Evolutionary conservation across 768 basidiomycete genomes (phyloP), one percentile per base, ranked within the genome.

Genomic region (Pholiota molesta): DNA sequence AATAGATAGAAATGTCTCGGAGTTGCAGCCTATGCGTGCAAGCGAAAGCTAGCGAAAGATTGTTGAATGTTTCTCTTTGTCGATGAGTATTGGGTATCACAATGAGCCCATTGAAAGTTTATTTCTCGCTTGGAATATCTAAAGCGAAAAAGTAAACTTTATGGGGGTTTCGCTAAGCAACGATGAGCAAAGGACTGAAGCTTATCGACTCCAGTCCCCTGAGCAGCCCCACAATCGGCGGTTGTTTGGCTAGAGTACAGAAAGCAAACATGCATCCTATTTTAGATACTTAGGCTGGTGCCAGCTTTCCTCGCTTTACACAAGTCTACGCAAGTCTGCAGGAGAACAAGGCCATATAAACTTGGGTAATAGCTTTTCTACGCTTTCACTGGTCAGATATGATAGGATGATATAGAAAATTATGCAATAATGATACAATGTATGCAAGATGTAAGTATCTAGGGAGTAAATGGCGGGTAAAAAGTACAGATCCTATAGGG

Each of bases 401-500:
- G 28, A 47, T 37, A 14, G 39, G 16, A 45, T 42, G 19, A n/a
- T 13, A 49, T 55, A 59, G 35, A 59, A 31, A 51, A 33, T 52
- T 63, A 66, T 66, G 66, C 58, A 60, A 67, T 67, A 65, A 62
- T 67, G 62, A 61, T 68, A 68, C 66, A 68, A 55, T 62, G 59
- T 49, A 19, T 57, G 39, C 26, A 45, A 51, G 33, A 42, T 53
- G 42, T 57, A 54, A 59, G 39, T 33, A 55, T 52, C 53, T 60
- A 21, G 28, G 26, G 19, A 52, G 26, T 54, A 57, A 51, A 56
- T 57, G 44, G 37, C 52, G 45, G 45, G 44, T 33, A 47, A 61
- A 37, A 45, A 31, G 19, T 62, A 61, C 52, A 59, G 57, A 54
- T 33, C 51, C 57, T 75, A 81, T 57, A 82, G 69, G 40, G 81